Evolutionary conservation across 2,329 filamentous ascomycete genomes (phyloP).

Genomic region (Sporothrix pallida): DNA sequence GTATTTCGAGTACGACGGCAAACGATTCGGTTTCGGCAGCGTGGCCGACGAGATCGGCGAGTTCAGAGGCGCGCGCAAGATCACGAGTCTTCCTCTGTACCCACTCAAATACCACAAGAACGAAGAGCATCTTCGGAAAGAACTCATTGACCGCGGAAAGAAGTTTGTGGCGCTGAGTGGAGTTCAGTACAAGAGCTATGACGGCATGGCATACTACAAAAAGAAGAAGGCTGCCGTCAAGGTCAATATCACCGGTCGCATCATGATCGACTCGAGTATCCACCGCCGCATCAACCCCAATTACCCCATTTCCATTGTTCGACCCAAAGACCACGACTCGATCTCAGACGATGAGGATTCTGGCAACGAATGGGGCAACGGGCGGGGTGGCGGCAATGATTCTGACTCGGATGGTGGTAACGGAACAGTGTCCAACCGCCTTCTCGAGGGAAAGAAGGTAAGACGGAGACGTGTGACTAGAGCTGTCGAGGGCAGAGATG

Average conservation of each 20-base stretch:
- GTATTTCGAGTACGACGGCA: constrained; percentile 89
- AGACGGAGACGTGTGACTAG: constrained; percentile 55
- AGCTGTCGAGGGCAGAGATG: constrained; percentile 54
- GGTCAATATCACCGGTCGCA: constrained; percentile 82
- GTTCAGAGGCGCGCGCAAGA: constrained; percentile 83
- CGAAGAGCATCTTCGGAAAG: constrained; percentile 64
- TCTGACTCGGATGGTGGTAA: constrained; percentile 49
- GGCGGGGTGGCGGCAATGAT: constrained; percentile 40
- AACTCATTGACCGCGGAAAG: constrained; percentile 80
- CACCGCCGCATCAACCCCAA: constrained; percentile 87
- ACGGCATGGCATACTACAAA: constrained; percentile 85
- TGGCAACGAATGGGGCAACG: constrained; percentile 47
- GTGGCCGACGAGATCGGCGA: constrained; percentile 71
- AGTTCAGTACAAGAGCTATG: constrained; percentile 81
- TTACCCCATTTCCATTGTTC: constrained; percentile 76
- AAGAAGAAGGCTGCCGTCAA: constrained; percentile 76
- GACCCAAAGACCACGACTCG: constrained; percentile 71
- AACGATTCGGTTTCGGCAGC: constrained; percentile 77
- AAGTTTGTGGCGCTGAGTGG: constrained; percentile 82
- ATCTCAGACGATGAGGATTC: constrained; percentile 57
- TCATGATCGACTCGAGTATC: constrained; percentile 85
- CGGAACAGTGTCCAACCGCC: constrained; percentile 45
- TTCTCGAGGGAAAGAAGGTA: constrained; percentile 50
- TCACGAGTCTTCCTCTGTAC: constrained; percentile 77
- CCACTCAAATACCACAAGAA: constrained; percentile 82